phyloP scores from a whole-genome alignment of 257 asterid species.

The Jacaranda mimosifolia region DNA sequence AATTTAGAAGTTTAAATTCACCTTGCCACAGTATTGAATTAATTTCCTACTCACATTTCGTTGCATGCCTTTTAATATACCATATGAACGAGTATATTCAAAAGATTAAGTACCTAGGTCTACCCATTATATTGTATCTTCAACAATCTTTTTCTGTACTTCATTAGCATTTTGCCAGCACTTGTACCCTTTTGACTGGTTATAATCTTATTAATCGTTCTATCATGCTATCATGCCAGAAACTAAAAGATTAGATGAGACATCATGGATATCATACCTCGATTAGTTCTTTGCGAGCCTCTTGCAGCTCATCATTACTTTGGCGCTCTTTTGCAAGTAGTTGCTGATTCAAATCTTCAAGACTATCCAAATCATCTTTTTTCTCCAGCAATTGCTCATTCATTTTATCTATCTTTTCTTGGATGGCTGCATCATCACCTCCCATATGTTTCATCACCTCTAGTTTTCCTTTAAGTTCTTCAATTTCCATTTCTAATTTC shows the following conservation, averaged over 20 bases:
- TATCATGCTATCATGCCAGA: neutral
- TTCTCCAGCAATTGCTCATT: conserved; percentile 50
- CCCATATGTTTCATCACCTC: conserved; percentile 73
- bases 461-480: conserved; percentile 59
- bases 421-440: conserved; percentile 57
- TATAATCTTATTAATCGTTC: neutral
- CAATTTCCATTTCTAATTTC: conserved; percentile 66
- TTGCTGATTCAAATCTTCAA: conserved; percentile 48
- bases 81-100: neutral
- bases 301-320: conserved; percentile 68
- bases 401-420: conserved; percentile 56
- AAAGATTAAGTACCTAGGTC: conserved; percentile 11
- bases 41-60: conserved; percentile 8
- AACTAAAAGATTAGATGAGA: neutral
- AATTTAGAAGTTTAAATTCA: conserved; percentile 11
- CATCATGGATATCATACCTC: conserved; percentile 47
- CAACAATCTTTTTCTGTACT: neutral
- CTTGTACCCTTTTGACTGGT: neutral
- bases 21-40: neutral
- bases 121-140: conserved; percentile 8
- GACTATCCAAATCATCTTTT: conserved; percentile 49
- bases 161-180: neutral
- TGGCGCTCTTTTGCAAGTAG: conserved; percentile 61
- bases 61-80: neutral
- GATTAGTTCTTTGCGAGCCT: conserved; percentile 61